A percentile compares a stretch with the other conserved stretches of the same genome.
These are phyloP conservation scores for Schizopora paradoxa DNA, from an alignment of 1,284 basidiomycete species.

Conservation along the genomic window DNA sequence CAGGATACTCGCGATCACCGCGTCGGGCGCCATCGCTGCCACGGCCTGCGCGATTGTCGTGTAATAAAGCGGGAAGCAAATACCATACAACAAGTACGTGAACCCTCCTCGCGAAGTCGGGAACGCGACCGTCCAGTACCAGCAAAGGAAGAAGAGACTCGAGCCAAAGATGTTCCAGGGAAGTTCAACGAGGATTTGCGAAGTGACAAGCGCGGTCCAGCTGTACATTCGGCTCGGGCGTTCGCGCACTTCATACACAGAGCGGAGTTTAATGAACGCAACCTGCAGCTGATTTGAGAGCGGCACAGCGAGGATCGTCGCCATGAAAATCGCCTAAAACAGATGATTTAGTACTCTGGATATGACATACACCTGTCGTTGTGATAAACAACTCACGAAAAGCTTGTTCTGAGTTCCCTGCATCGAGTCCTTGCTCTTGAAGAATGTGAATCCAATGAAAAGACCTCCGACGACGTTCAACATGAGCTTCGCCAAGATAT, in stretches of 20 bases:
- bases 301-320: slow-evolving; percentile 38
- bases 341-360: slow-evolving; percentile 41
- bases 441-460: slow-evolving; percentile 18
- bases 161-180: slow-evolving; percentile 18
- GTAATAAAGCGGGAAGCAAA: slow-evolving; percentile 15
- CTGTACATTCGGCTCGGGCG: slow-evolving; percentile 18
- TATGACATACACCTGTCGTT: slow-evolving; percentile 6
- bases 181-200: slow-evolving; percentile 13
- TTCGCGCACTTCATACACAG: slow-evolving; percentile 17
- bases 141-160: slow-evolving; percentile 19
- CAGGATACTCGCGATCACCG: slow-evolving; percentile 11
- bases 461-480: slow-evolving; percentile 15
- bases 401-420: slow-evolving; percentile 18
- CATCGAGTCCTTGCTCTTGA: slow-evolving; percentile 11
- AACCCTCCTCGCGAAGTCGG: slow-evolving; percentile 11
- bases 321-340: slow-evolving; percentile 43
- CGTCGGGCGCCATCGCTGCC: slow-evolving; percentile 17
- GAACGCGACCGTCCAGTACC: slow-evolving; percentile 21
- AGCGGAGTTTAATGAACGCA: slow-evolving; percentile 33
- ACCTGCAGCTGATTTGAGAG: slow-evolving; percentile 45
- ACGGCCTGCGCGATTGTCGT: slow-evolving; percentile 20
- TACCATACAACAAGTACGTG: slow-evolving; percentile 13
- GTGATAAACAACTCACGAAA: slow-evolving; percentile 24
- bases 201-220: slow-evolving; percentile 15
- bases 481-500: slow-evolving; percentile 43